phyloP scores from a whole-genome alignment of 352 stramenopile species.

The Globisporangium perplexum region DNA sequence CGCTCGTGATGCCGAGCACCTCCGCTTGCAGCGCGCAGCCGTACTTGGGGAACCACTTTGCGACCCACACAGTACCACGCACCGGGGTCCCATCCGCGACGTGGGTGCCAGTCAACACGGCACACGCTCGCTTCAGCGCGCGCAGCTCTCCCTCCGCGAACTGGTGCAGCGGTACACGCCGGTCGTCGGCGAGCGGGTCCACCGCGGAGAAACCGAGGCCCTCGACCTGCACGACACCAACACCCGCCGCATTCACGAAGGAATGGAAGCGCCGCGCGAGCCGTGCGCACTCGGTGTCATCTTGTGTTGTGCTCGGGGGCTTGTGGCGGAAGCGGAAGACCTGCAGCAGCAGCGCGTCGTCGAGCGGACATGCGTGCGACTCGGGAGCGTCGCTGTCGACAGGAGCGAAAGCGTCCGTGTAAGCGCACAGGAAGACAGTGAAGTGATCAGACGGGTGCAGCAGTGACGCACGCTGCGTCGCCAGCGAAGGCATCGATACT shows the following conservation, averaged over 20 bases:
- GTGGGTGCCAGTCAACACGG: conserved; percentile 8
- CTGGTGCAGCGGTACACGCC: conserved; percentile 12
- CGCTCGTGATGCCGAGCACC: conserved; percentile 8
- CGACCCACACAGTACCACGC: conserved; percentile 22
- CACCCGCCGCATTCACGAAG: conserved; percentile 15
- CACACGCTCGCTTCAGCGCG: conserved; percentile 10
- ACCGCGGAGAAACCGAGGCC: conserved; percentile 11
- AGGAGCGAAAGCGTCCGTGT: neutral
- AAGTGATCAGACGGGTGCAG: neutral
- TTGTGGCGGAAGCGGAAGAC: conserved; percentile 47
- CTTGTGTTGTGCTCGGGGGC: conserved; percentile 23
- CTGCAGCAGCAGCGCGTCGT: conserved; percentile 17
- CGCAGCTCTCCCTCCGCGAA: conserved; percentile 27
- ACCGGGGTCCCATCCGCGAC: neutral
- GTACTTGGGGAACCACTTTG: conserved; percentile 44
- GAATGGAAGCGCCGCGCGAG: conserved; percentile 16
- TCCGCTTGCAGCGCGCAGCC: conserved; percentile 33
- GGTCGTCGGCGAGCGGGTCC: conserved; percentile 17
- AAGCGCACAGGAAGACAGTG: too few species aligned
- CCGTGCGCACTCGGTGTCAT: conserved; percentile 14
- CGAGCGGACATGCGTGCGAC: neutral
- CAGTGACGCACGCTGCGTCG: neutral
- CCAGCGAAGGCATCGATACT: neutral
- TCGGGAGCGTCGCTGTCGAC: neutral
- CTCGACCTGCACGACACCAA: conserved; percentile 8